These are phyloP conservation scores for Fusarium paranaense DNA, from an alignment of 2,329 filamentous ascomycete species.

Conservation along the genomic window DNA sequence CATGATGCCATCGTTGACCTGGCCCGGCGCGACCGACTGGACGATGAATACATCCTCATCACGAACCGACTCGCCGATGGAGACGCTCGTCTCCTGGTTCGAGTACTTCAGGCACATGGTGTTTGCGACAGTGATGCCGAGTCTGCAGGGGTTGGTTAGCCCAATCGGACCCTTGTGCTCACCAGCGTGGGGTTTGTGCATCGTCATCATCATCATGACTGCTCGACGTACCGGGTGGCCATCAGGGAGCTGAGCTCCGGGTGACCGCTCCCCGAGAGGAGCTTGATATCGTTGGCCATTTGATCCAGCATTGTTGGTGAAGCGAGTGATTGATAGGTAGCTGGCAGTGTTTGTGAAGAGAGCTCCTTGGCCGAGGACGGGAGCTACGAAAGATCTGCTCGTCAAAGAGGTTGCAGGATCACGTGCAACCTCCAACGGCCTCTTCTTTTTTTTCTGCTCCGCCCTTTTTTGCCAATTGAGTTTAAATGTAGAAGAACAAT, in stretches of 20 bases:
- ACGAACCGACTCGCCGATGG: not conserved
- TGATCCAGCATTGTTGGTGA: slow-evolving; percentile 1
- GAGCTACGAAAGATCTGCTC: not conserved
- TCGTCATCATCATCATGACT: not conserved
- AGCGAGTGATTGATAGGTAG: not conserved
- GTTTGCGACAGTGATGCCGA: not conserved
- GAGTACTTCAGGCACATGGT: not conserved
- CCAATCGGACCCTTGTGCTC: not conserved
- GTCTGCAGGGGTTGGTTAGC: not conserved
- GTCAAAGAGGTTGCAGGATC: not conserved
- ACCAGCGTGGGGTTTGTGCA: not conserved
- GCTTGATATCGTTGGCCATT: slow-evolving; percentile 5
- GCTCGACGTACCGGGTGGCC: not conserved
- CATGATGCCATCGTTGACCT: slow-evolving; percentile 95
- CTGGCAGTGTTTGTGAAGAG: not conserved
- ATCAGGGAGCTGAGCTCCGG: not conserved
- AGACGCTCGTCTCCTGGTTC: not conserved
- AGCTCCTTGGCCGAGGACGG: not conserved
- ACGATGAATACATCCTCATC: not conserved
- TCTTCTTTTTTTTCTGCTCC: not conserved
- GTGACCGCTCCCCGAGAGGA: slow-evolving; percentile 9
- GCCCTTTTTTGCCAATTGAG: not conserved
- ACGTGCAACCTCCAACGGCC: not conserved
- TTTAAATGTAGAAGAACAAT: not conserved
- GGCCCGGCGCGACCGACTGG: not conserved